These are phyloP conservation scores for Pneumocystis jirovecii DNA, from an alignment of 1,139 yeast genomes.

Conservation along the genomic window DNA sequence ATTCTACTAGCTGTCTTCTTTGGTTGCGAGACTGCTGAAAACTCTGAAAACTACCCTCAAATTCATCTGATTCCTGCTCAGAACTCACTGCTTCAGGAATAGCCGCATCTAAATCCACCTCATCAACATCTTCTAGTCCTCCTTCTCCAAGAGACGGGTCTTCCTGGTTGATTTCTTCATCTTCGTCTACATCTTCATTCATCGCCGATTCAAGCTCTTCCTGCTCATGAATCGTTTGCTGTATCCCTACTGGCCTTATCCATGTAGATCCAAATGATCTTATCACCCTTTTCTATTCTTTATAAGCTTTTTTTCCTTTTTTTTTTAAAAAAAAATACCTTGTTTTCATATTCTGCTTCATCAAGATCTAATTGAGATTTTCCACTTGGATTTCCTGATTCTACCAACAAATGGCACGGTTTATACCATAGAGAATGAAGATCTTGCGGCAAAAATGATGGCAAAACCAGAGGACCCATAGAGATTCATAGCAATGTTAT, in stretches of 20 bases:
- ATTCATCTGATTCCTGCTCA: neutral
- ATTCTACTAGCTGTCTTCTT: neutral
- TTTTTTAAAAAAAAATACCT: neutral
- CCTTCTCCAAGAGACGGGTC: slow-evolving; percentile 1
- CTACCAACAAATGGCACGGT: neutral
- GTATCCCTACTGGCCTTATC: slow-evolving; percentile 5
- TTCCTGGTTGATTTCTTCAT: slow-evolving; percentile 3
- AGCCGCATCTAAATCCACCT: slow-evolving; percentile 5
- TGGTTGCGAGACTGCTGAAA: neutral
- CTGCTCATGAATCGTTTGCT: slow-evolving; percentile 4
- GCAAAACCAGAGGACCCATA: neutral
- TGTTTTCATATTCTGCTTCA: neutral
- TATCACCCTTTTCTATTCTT: neutral
- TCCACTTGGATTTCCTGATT: neutral
- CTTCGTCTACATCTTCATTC: slow-evolving; percentile 1
- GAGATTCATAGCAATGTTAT: too few species aligned
- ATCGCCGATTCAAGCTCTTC: slow-evolving; percentile 1
- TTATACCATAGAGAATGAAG: neutral
- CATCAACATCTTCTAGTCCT: neutral
- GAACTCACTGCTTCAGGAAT: slow-evolving; percentile 15
- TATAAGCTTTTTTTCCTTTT: neutral
- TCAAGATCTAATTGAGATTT: neutral
- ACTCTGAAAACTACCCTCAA: neutral
- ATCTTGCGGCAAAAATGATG: neutral
- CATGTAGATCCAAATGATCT: neutral